Base-by-base conservation (phyloP, 2,329 filamentous ascomycete genomes). In the Sporothrix inflata region DNA sequence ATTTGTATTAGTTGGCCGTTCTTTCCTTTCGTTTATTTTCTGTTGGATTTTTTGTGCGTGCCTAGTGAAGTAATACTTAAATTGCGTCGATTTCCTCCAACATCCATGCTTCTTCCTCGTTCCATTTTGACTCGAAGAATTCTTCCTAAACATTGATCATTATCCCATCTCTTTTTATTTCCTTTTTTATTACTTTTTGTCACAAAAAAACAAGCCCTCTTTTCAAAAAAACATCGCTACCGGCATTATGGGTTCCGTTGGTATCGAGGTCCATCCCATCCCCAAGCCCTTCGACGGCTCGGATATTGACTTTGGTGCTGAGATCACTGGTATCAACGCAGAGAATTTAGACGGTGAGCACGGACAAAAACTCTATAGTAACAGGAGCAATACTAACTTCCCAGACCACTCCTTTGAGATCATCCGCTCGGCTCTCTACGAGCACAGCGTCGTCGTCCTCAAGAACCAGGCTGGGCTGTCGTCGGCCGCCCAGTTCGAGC, bases 401-500 rank as follows among this genome's bases (percentile, higher is more conserved):
- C 40, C 49, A 88, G 90, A 92, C 75, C 83, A 83, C 74, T 88
- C 92, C 75, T 93, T 93, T 77, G 81, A 85, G 11, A 79, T 85
- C 19, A 89, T 94, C 76, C 87, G 86, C 72, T 80, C 88, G 19
- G 88, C 90, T 0, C 86, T 94, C 4, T 94, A 92, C 83, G 85
- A 82, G 14, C 83, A 92, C 77, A 90, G 91, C 73, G 87, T 94
- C 9, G 83, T 94, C 11, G 85, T 94, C 40, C 86, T 94, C 82
- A 93, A 92, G 79, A 84, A 88, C 77, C 91, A 94, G 78, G 78
- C 82, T 34, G 83, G 86, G 42, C 82, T 90, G 30, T 87, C 90
- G 0, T 89, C 92, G 0, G 88, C 87, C 76, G 89, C 90, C 1
- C 92, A 94, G 78, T 94, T 89, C 77, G 88, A 91, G 74, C 84